Conservation (phyloP, 225 moss, liverwort and hornwort genomes). For the Sphagnum tenellum region DNA sequence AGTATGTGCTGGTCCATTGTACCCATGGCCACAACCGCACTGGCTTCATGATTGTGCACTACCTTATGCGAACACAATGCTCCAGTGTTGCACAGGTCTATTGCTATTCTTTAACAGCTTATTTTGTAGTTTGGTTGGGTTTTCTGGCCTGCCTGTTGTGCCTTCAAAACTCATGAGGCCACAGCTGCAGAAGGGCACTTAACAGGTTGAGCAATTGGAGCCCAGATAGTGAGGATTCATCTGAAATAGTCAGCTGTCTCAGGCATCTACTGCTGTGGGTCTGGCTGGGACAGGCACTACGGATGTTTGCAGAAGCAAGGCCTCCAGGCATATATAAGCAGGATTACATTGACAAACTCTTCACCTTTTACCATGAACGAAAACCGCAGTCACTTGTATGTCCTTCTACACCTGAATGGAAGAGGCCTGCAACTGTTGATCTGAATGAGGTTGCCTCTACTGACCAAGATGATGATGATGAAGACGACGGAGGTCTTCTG, state of each 20-base stretch:
- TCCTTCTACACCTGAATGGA: constrained; percentile 95
- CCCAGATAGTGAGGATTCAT: too few relatives aligned
- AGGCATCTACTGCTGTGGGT: too few relatives aligned
- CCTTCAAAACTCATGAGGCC: not conserved
- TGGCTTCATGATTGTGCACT: constrained; percentile 96
- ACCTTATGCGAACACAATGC: constrained; percentile 68
- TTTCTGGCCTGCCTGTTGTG: not conserved
- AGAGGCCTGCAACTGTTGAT: constrained; percentile 76
- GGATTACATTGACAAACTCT: constrained; percentile 91
- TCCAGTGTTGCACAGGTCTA: constrained; percentile 71
- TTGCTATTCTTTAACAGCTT: not conserved
- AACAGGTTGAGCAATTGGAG: too few relatives aligned
- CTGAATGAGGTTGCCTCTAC: constrained; percentile 75
- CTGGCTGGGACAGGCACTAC: constrained; percentile 46
- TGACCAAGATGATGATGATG: constrained; percentile 77
- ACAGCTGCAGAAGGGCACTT: too few relatives aligned
- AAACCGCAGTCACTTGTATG: constrained; percentile 60
- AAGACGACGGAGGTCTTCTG: constrained; percentile 77
- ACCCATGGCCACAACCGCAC: constrained; percentile 99
- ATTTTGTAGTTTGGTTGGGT: not conserved
- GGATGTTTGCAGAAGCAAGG: constrained; percentile 68
- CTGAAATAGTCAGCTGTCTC: too few relatives aligned
- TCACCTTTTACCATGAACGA: constrained; percentile 78
- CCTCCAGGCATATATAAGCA: constrained; percentile 97
- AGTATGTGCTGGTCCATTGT: constrained; percentile 85